A percentile compares a stretch with the other conserved stretches of the same genome.
These are phyloP conservation scores for Furcasterigmium sp. DNA, from an alignment of 2,329 filamentous ascomycete species.

Conservation along the genomic window DNA sequence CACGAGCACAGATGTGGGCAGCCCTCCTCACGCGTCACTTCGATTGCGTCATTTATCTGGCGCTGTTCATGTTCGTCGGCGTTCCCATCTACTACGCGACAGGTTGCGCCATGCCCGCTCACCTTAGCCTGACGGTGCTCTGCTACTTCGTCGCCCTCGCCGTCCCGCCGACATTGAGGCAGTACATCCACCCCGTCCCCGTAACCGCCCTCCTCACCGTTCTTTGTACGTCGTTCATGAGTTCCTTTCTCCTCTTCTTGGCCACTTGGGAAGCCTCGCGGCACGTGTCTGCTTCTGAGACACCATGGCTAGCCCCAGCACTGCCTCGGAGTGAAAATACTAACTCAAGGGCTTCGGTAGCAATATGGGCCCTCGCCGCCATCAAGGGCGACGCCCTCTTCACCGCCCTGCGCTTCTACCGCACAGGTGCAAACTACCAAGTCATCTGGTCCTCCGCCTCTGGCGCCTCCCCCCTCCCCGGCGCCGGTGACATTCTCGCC, in stretches of 20 bases:
- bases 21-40: slow-evolving; percentile 36
- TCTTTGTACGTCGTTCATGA: too few relatives aligned
- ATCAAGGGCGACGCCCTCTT: slow-evolving; percentile 31
- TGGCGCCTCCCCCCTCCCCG: slow-evolving; percentile 28
- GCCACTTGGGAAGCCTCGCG: too few relatives aligned
- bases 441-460: slow-evolving; percentile 38
- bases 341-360: too few relatives aligned
- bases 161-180: slow-evolving; percentile 41
- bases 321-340: too few relatives aligned
- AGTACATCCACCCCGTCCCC: slow-evolving; percentile 53
- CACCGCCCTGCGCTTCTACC: slow-evolving; percentile 39
- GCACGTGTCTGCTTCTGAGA: too few relatives aligned
- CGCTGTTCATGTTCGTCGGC: slow-evolving; percentile 44
- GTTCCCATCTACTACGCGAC: slow-evolving; percentile 48
- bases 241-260: too few relatives aligned
- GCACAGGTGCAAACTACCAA: slow-evolving; percentile 47
- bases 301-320: too few relatives aligned
- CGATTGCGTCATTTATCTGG: slow-evolving; percentile 38
- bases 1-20: slow-evolving; percentile 45
- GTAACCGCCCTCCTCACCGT: slow-evolving; percentile 49
- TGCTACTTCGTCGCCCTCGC: slow-evolving; percentile 45
- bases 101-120: slow-evolving; percentile 46
- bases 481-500: slow-evolving; percentile 52
- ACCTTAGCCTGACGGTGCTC: slow-evolving; percentile 42
- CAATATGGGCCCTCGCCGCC: slow-evolving; percentile 47